A percentile compares a stretch with the other conserved stretches of the same genome.
Conservation (phyloP, 768 basidiomycete genomes). For the Panellus pusillus region DNA sequence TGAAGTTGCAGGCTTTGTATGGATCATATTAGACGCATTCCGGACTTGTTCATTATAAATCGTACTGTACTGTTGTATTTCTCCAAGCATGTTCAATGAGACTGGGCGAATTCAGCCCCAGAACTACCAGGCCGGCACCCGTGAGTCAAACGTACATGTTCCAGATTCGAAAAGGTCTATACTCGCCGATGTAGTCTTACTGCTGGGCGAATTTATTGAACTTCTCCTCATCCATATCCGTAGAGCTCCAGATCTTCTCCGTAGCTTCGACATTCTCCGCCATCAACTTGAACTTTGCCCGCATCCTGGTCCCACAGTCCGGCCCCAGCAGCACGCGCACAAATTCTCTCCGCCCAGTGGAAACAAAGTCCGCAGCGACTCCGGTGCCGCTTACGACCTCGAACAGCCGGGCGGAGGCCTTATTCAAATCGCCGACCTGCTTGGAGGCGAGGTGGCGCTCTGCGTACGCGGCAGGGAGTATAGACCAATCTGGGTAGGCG, state of each 20-base stretch:
- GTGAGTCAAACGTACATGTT: no score
- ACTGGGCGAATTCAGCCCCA: no score
- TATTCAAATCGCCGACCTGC: conserved; percentile 27
- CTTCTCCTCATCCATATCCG: conserved; percentile 23
- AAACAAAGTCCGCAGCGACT: conserved; percentile 14
- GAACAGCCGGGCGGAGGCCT: conserved; percentile 22
- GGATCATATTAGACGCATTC: no score
- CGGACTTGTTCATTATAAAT: no score
- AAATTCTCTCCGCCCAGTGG: conserved; percentile 21
- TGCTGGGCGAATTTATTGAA: conserved; percentile 11
- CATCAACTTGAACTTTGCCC: conserved; percentile 19
- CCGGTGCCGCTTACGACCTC: conserved; percentile 26
- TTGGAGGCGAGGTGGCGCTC: conserved; percentile 2
- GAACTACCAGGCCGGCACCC: not conserved
- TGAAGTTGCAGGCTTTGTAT: no score
- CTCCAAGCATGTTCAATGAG: no score
- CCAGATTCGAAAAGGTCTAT: no score
- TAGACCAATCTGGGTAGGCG: conserved; percentile 22
- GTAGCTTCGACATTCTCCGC: conserved; percentile 23
- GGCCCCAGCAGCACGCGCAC: conserved; percentile 25
- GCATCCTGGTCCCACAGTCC: conserved; percentile 23
- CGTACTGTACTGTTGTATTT: no score
- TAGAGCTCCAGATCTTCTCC: conserved; percentile 26
- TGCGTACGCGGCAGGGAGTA: conserved; percentile 13
- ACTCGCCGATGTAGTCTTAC: not conserved